These are phyloP conservation scores for Eremothecium sinecaudum DNA, from an alignment of 1,139 yeast species.

Conservation along the genomic window DNA sequence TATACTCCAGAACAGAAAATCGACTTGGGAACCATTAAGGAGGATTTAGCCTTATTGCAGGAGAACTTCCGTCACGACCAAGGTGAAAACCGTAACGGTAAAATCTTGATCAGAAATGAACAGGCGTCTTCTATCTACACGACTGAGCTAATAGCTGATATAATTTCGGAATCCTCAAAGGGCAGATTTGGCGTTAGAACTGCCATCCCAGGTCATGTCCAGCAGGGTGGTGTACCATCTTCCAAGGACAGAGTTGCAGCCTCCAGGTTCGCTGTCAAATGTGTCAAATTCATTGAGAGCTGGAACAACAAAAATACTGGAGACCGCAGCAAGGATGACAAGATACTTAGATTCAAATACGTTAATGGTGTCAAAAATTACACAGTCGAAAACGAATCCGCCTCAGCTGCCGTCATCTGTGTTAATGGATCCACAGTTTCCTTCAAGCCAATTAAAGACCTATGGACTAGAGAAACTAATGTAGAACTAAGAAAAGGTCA, in stretches of 20 bases:
- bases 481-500: slow-evolving; percentile 54
- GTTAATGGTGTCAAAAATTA: slow-evolving; percentile 34
- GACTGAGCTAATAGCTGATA: slow-evolving; percentile 58
- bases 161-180: slow-evolving; percentile 54
- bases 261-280: slow-evolving; percentile 78
- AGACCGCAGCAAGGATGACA: slow-evolving; percentile 28
- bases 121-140: slow-evolving; percentile 62
- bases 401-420: slow-evolving; percentile 57
- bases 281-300: slow-evolving; percentile 77
- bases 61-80: slow-evolving; percentile 62
- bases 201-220: slow-evolving; percentile 77
- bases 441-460: slow-evolving; percentile 44
- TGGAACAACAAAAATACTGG: slow-evolving; percentile 32
- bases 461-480: slow-evolving; percentile 55
- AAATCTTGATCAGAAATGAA: slow-evolving; percentile 57
- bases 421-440: slow-evolving; percentile 54
- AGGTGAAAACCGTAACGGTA: slow-evolving; percentile 70
- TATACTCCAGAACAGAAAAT: slow-evolving; percentile 90
- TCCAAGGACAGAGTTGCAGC: slow-evolving; percentile 92
- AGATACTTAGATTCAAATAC: slow-evolving; percentile 35
- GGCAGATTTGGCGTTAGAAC: slow-evolving; percentile 67
- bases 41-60: slow-evolving; percentile 63
- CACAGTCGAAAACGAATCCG: slow-evolving; percentile 34
- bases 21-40: slow-evolving; percentile 58
- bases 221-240: slow-evolving; percentile 92